Percentiles rank a stretch among this genome's conserved stretches.
Conservation (phyloP, 2,329 filamentous ascomycete species). For the Colletotrichum nymphaeae region DNA sequence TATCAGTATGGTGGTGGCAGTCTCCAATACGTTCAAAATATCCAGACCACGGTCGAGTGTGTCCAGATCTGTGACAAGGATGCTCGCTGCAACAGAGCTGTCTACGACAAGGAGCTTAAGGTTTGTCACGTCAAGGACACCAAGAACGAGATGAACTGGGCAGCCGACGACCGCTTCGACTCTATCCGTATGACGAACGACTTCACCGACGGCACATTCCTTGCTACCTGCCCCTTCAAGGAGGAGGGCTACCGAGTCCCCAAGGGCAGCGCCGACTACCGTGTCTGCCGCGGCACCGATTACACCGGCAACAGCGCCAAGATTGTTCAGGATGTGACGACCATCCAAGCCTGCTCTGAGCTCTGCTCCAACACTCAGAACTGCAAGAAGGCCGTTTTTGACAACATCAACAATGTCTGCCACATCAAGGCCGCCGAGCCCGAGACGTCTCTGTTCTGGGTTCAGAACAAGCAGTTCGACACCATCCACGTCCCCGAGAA, state of each 20-base stretch:
- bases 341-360: slow-evolving; percentile 32
- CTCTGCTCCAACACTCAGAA: slow-evolving; percentile 30
- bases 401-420: slow-evolving; percentile 38
- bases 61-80: slow-evolving; percentile 30
- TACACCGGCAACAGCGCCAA: slow-evolving; percentile 29
- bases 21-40: slow-evolving; percentile 18
- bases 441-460: slow-evolving; percentile 33
- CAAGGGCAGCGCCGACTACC: slow-evolving; percentile 18
- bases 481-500: slow-evolving; percentile 40
- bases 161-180: slow-evolving; percentile 31
- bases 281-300: slow-evolving; percentile 33
- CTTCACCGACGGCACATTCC: slow-evolving; percentile 26
- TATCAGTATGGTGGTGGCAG: slow-evolving; percentile 29
- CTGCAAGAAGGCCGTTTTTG: slow-evolving; percentile 37
- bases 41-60: slow-evolving; percentile 25
- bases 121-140: slow-evolving; percentile 34
- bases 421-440: slow-evolving; percentile 37
- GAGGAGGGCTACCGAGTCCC: slow-evolving; percentile 22
- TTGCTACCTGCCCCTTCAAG: slow-evolving; percentile 30
- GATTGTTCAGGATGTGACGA: slow-evolving; percentile 25
- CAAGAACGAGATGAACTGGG: slow-evolving; percentile 30
- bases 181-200: slow-evolving; percentile 30
- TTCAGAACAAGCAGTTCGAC: slow-evolving; percentile 35
- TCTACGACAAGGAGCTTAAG: slow-evolving; percentile 32
- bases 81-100: slow-evolving; percentile 29